These are phyloP conservation scores for Camellia sinensis DNA, from an alignment of 148 eudicot species.

Conservation along the genomic window DNA sequence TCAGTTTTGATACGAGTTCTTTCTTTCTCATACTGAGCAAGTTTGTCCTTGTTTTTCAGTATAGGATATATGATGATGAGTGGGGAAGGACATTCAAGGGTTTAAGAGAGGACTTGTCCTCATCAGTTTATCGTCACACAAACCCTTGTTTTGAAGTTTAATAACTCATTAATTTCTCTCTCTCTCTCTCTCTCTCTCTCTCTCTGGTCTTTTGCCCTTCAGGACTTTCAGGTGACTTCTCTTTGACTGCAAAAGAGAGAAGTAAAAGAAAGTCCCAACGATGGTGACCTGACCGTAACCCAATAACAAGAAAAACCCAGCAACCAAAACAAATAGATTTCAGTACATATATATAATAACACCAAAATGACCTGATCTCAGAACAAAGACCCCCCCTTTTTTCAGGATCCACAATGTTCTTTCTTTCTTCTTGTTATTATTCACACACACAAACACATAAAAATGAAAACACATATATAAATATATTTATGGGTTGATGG, in stretches of 20 bases:
- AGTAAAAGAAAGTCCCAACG: slow-evolving; percentile 31
- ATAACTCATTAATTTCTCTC: neutral
- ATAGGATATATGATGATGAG: neutral
- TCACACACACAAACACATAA: neutral
- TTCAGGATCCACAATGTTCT: slow-evolving; percentile 11
- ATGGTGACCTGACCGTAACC: slow-evolving; percentile 43
- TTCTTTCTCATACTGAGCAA: neutral
- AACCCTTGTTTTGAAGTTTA: slow-evolving; percentile 6
- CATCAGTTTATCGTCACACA: slow-evolving; percentile 12
- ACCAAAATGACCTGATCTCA: slow-evolving; percentile 17
- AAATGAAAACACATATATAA: neutral
- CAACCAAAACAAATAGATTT: neutral
- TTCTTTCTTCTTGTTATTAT: neutral
- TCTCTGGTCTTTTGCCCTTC: neutral
- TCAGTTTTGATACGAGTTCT: neutral
- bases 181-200: neutral
- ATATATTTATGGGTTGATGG: neutral
- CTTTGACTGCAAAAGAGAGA: slow-evolving; percentile 42
- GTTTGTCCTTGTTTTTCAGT: slow-evolving; percentile 6
- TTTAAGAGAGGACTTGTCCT: slow-evolving; percentile 18
- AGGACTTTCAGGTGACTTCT: slow-evolving; percentile 26
- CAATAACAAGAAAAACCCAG: slow-evolving; percentile 5
- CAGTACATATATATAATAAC: neutral
- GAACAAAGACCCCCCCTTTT: slow-evolving; percentile 20
- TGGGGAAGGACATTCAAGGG: neutral